A percentile compares a stretch with the other conserved stretches of the same genome.
Conservation (phyloP, 768 basidiomycete genomes). For the Leccinum subgranulosum region DNA sequence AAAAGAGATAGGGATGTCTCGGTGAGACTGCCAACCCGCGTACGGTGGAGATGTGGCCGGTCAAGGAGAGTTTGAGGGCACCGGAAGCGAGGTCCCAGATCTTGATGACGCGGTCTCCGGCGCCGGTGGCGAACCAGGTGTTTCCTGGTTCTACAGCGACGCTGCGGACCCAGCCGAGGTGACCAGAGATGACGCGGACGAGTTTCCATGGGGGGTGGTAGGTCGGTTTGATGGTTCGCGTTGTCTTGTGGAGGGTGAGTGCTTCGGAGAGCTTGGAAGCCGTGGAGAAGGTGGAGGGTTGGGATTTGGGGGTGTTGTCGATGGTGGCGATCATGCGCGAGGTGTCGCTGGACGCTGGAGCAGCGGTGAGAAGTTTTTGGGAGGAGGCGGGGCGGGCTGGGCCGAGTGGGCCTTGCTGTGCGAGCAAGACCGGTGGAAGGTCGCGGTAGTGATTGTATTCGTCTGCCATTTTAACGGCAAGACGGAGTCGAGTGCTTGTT, state of each 20-base stretch:
- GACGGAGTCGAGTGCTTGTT: conserved; percentile 56
- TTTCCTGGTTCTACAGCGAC: conserved; percentile 98
- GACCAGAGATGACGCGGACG: conserved; percentile 93
- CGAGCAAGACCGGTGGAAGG: conserved; percentile 74
- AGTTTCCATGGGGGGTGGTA: conserved; percentile 98
- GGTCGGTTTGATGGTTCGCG: conserved; percentile 89
- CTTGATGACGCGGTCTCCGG: conserved; percentile 97
- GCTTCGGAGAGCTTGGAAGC: conserved; percentile 77
- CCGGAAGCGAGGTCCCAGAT: conserved; percentile 98
- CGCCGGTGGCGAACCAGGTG: conserved; percentile 97
- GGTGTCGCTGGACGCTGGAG: conserved; percentile 43
- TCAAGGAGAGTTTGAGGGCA: conserved; percentile 94
- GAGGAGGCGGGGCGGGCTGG: conserved; percentile 61
- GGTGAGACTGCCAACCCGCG: conserved; percentile 90
- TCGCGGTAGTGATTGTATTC: conserved; percentile 88
- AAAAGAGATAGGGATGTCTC: conserved; percentile 95
- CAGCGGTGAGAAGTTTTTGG: conserved; percentile 70
- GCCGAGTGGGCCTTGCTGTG: conserved; percentile 79
- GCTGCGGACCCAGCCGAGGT: conserved; percentile 96
- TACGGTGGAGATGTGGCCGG: conserved; percentile 97
- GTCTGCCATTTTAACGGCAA: conserved; percentile 83
- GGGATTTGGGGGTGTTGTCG: conserved; percentile 65
- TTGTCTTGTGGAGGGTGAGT: conserved; percentile 88
- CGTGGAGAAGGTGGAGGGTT: conserved; percentile 69
- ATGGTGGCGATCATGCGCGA: conserved; percentile 70